Conservation (phyloP, 2,329 filamentous ascomycete species). For the Cladosporium sphaerospermum region DNA sequence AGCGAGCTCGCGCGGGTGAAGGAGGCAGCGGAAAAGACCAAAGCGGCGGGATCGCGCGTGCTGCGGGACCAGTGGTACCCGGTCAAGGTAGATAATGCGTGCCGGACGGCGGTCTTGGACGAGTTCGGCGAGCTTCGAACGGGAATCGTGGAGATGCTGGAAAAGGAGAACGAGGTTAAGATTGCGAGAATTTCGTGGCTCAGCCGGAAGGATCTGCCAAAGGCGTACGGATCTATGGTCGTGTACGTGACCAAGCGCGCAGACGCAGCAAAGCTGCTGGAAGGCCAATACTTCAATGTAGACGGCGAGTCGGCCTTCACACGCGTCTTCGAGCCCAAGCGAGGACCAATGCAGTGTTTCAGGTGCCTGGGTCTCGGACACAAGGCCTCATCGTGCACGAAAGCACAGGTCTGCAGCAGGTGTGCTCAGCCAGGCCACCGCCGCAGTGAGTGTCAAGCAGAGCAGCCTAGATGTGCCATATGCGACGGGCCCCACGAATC, state of each 20-base stretch:
- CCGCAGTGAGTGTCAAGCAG: background rate
- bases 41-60: background rate
- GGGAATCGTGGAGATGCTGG: background rate
- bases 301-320: background rate
- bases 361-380: background rate
- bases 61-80: slow-evolving; percentile 10
- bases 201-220: slow-evolving; percentile 8
- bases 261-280: background rate
- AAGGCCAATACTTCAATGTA: background rate
- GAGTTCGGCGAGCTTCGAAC: background rate
- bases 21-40: slow-evolving; percentile 3
- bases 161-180: slow-evolving; percentile 11
- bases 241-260: slow-evolving; percentile 7
- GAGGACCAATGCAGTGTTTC: background rate
- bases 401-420: background rate
- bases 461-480: background rate
- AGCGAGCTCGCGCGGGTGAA: slow-evolving; percentile 1
- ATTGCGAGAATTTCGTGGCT: slow-evolving; percentile 9
- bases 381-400: background rate
- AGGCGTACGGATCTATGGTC: slow-evolving; percentile 11
- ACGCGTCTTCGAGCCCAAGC: background rate
- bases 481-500: background rate
- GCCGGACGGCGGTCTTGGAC: slow-evolving; percentile 4
- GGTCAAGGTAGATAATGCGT: slow-evolving; percentile 11
- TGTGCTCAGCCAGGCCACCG: background rate